Percentiles rank a stretch among this genome's conserved stretches.
Conservation (phyloP, 495 filamentous ascomycete genomes). For the Ascobolus immersus region DNA sequence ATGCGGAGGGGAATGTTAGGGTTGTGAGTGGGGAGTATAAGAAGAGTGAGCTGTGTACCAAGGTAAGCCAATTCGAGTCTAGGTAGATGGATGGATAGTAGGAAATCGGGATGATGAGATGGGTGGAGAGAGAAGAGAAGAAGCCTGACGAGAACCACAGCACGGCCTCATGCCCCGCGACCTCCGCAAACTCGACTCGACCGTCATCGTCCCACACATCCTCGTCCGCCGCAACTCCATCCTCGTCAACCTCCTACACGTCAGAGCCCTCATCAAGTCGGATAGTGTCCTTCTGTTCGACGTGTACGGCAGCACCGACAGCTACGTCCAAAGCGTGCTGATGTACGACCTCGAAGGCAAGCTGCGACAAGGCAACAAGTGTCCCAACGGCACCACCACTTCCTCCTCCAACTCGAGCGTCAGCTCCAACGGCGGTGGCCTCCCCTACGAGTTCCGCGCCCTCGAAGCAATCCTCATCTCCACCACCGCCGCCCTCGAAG, state of each 20-base stretch:
- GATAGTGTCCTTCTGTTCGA: slow-evolving; percentile 89
- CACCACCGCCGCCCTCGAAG: slow-evolving; percentile 67
- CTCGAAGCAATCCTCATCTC: slow-evolving; percentile 60
- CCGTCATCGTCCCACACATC: slow-evolving; percentile 90
- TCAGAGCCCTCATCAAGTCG: slow-evolving; percentile 80
- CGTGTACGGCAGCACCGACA: slow-evolving; percentile 80
- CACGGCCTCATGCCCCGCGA: slow-evolving; percentile 89
- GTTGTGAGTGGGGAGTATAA: slow-evolving; percentile 87
- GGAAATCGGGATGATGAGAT: neutral
- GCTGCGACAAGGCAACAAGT: slow-evolving; percentile 27
- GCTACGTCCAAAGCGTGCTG: slow-evolving; percentile 82
- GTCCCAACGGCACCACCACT: no score
- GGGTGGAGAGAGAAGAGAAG: neutral
- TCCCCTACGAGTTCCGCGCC: slow-evolving; percentile 49
- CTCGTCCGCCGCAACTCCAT: slow-evolving; percentile 85
- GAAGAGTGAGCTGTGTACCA: slow-evolving; percentile 87
- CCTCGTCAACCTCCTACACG: slow-evolving; percentile 76
- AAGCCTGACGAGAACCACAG: slow-evolving; percentile 23
- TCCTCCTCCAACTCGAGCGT: slow-evolving; percentile 17
- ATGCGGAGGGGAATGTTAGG: slow-evolving; percentile 73
- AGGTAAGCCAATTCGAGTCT: slow-evolving; percentile 32
- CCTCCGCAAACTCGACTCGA: slow-evolving; percentile 78
- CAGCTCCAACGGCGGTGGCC: slow-evolving; percentile 26
- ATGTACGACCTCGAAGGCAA: slow-evolving; percentile 67
- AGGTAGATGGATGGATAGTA: no score